phyloP scores from a whole-genome alignment of 2,329 filamentous ascomycete species.

The Sarocladium kiliense region DNA sequence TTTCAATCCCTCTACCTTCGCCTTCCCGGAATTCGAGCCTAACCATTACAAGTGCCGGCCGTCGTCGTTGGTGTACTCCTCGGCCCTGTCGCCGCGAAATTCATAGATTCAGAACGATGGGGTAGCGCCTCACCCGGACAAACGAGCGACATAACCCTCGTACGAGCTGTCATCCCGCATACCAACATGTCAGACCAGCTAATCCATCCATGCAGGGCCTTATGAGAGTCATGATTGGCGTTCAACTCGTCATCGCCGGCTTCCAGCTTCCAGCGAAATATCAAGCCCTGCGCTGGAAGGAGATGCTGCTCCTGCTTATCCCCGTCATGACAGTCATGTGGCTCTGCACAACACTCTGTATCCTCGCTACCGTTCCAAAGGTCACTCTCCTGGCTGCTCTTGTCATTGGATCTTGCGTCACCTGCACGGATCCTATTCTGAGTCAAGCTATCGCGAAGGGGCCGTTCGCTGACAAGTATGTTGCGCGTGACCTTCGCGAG shows the following conservation, averaged over 20 bases:
- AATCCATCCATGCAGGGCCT: too few relatives aligned
- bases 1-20: too few relatives aligned
- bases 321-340: conserved; percentile 60
- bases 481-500: conserved; percentile 50
- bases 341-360: conserved; percentile 51
- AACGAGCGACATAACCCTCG: conserved; percentile 33
- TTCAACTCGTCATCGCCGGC: conserved; percentile 59
- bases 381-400: conserved; percentile 47
- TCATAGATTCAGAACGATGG: conserved; percentile 41
- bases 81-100: conserved; percentile 49
- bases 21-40: too few relatives aligned
- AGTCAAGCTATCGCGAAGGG: conserved; percentile 53
- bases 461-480: conserved; percentile 54
- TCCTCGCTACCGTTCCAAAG: conserved; percentile 49
- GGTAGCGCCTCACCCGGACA: conserved; percentile 26
- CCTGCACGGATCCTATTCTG: conserved; percentile 57
- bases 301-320: conserved; percentile 49
- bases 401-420: conserved; percentile 56
- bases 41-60: conserved; percentile 37
- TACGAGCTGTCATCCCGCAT: too few relatives aligned
- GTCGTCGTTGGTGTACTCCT: conserved; percentile 48
- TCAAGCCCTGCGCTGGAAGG: conserved; percentile 40
- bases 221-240: conserved; percentile 54
- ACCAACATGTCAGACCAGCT: background rate
- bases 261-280: conserved; percentile 57